Evolutionary conservation across 331 rosid species (phyloP), one percentile per base, ranked within the genome.

Genomic region (Dryas integrifolia): DNA sequence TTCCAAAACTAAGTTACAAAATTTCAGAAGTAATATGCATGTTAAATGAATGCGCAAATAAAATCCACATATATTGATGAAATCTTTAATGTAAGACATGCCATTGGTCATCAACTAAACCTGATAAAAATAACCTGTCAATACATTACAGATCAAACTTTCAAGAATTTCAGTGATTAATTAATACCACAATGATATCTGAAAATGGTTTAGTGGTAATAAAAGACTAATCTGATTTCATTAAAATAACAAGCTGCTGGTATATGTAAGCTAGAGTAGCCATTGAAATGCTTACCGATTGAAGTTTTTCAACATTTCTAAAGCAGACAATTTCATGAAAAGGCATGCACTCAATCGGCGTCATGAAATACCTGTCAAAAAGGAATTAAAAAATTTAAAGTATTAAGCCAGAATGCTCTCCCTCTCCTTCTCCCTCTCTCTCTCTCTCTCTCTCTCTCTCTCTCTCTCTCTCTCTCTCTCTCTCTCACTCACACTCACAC

Each of bases 291-390:
- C 97, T 86, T 85, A 94, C 98, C 89, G 61, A 79, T 68, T 85
- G 89, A 82, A 91, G 98, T 76, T 88, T 89, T 81, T 85, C 92
- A 76, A 91, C 96, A 64, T 86, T 81, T 77, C 85, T 88, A 82
- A 91, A 94, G 90, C 96, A 88, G 59, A 80, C 78, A 80, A 85
- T 77, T 83, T 94, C 96, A 73, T 91, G 90, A 66, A 86, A 85
- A 65, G 91, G 87, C 73, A 77, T 69, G 83, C 92, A 81, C 70
- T 86, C 89, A 68, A 86, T 79, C 47, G 98, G 96, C 85, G 65
- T 88, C 85, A 89, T 67, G 83, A 70, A 86, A 73, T 88, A 84
- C 82, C 97, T 91, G 91, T 53, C 77, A 78, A 58, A 68, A 69
- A 84, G 80, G 49, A 73, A 43, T 44, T 40, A 14, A 40, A 43